Conservation (phyloP, 2,329 filamentous ascomycete species). For the Dothidotthia symphoricarpi region DNA sequence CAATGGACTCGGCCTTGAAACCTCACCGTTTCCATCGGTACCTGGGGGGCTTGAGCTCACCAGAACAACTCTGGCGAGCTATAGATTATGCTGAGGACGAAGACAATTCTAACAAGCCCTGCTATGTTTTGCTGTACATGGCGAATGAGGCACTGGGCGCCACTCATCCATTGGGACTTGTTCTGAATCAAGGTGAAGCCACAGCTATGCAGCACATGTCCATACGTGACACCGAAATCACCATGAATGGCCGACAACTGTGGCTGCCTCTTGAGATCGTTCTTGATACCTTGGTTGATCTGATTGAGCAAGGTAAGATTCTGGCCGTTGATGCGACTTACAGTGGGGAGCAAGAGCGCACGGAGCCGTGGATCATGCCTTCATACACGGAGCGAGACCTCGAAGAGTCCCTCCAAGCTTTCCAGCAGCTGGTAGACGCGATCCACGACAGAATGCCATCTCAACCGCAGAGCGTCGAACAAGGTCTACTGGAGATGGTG, state of each 20-base stretch:
- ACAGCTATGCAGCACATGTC: slow-evolving; percentile 12
- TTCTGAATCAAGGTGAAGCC: slow-evolving; percentile 7
- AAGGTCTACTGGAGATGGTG: slow-evolving; percentile 9
- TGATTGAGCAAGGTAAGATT: slow-evolving; percentile 11
- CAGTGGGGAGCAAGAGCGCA: slow-evolving; percentile 5
- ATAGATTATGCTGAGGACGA: slow-evolving; percentile 4
- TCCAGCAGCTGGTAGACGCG: slow-evolving; percentile 6
- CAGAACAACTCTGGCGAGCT: slow-evolving; percentile 8
- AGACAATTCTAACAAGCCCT: slow-evolving; percentile 9
- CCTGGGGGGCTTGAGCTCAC: slow-evolving; percentile 6
- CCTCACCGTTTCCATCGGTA: slow-evolving; percentile 8
- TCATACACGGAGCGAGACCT: slow-evolving; percentile 7
- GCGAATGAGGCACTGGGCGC: slow-evolving; percentile 6
- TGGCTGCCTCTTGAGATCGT: slow-evolving; percentile 10
- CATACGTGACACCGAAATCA: slow-evolving; percentile 5
- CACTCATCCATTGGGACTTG: slow-evolving; percentile 10
- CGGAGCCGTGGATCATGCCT: slow-evolving; percentile 6
- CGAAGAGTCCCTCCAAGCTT: slow-evolving; percentile 6
- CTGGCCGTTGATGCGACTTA: too few species aligned
- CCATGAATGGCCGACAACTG: slow-evolving; percentile 6
- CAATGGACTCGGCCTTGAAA: slow-evolving; percentile 4
- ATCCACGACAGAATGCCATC: slow-evolving; percentile 7
- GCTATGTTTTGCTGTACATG: slow-evolving; percentile 7
- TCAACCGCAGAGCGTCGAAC: slow-evolving; percentile 8
- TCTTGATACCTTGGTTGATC: slow-evolving; percentile 8